phyloP scores from a whole-genome alignment of 441 rosid species.

The Cnidoscolus chayamansa region DNA sequence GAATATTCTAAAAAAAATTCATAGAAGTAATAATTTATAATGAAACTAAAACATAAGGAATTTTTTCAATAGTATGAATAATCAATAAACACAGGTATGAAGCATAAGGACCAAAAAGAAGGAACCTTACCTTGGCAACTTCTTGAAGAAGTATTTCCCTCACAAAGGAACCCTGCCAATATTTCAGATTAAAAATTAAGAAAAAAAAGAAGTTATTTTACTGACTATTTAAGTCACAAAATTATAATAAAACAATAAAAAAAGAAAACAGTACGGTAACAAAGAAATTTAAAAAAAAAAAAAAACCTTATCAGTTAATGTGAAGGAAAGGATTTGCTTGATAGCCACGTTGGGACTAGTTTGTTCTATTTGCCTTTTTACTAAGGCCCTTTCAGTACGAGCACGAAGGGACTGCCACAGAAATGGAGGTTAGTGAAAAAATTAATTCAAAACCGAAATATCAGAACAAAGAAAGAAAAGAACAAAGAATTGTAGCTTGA shows the following conservation, averaged over 20 bases:
- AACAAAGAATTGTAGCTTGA: neutral
- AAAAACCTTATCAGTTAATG: conserved; percentile 80
- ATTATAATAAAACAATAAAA: neutral
- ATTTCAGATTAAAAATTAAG: conserved; percentile 13
- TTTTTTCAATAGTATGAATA: neutral
- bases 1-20: too few species aligned
- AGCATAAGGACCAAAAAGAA: conserved; percentile 9
- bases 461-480: neutral
- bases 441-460: conserved; percentile 9
- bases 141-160: conserved; percentile 89
- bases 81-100: conserved; percentile 10
- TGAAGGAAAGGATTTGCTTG: conserved; percentile 79
- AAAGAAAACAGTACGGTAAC: too few species aligned
- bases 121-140: conserved; percentile 63
- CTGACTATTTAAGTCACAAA: neutral
- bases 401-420: conserved; percentile 82
- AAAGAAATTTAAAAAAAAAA: neutral
- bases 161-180: conserved; percentile 75
- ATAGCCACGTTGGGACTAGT: conserved; percentile 49
- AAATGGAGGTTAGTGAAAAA: conserved; percentile 10
- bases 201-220: neutral
- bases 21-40: too few species aligned
- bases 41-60: too few species aligned
- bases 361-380: conserved; percentile 44
- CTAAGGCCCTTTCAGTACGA: conserved; percentile 55